Evolutionary conservation across 805 yeast species (phyloP), one percentile per base, ranked within the genome.

Genomic region (Ogataea paradorogensis): DNA sequence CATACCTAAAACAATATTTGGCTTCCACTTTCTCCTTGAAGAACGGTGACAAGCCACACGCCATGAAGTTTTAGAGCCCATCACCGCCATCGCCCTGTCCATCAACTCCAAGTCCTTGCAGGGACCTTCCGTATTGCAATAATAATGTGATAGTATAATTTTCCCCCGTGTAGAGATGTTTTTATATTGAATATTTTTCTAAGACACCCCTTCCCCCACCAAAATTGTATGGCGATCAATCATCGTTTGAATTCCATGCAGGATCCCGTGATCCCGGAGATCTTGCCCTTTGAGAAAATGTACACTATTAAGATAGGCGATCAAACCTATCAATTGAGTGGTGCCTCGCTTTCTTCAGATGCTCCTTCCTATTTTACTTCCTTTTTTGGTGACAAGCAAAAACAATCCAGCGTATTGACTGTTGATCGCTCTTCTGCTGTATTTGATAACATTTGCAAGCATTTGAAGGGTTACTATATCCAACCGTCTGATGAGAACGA

Each of bases 31-130:
- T 91, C 89, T 84, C 96, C 59, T 83, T 93, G 74, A 90, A 88
- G 86, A 82, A 79, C 75, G 98, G 98, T 74, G 99, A 91, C 81
- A 88, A 77, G 75, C 99, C 99, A 66, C 99, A 91, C 76, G 81
- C 84, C 71, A 86, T 93, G 84, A 88, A 89, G 80, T 91, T 93
- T 74, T 91, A 88, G 42, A 38, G 33, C 15, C 35, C 42, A 26
- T 38, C 42, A 38, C 42, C 42, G 42, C 42, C 42, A 37, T 27
- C 42, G 42, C 36, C 42, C 42, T 38, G 42, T 38, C 60, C 55
- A 33, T 33, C 46, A 33, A 34, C 38, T 35, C 33, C 41, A 33
- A 30, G 36, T 35, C 40, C 44, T 35, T 39, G 39, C 38, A 42
- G 33, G 36, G 40, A 31, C 38, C 40, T 32, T 35, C 43, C 42